Percentiles rank a stretch among this genome's conserved stretches.
phyloP scores from a whole-genome alignment of 2,329 filamentous ascomycete genomes.

The Pseudogymnoascus sp. region DNA sequence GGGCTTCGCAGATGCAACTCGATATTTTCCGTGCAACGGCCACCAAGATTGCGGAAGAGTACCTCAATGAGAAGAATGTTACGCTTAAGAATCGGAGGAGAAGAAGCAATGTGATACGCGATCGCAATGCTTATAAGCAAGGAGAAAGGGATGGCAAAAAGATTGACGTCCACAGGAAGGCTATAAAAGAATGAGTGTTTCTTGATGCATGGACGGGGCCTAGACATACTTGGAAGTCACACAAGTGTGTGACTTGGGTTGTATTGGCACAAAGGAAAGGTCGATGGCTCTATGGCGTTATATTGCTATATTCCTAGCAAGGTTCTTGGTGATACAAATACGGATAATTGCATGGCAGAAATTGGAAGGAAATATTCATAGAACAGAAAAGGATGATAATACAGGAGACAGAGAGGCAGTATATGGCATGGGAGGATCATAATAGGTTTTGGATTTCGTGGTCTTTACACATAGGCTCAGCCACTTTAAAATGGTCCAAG shows the following conservation, averaged over 20 bases:
- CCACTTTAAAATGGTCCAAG: neutral
- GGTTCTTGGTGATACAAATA: neutral
- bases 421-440: neutral
- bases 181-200: neutral
- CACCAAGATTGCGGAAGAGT: slow-evolving; percentile 2
- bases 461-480: neutral
- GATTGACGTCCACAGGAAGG: neutral
- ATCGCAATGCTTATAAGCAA: neutral
- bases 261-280: neutral
- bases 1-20: slow-evolving; percentile 8
- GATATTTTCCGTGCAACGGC: slow-evolving; percentile 1
- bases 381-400: neutral
- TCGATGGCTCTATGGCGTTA: neutral
- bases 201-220: neutral
- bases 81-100: neutral
- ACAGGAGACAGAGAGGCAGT: neutral
- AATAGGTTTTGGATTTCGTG: neutral
- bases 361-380: neutral
- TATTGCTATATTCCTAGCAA: neutral
- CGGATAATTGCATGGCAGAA: neutral
- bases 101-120: neutral
- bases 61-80: neutral
- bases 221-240: neutral
- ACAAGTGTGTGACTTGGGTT: neutral
- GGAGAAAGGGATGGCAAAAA: neutral